phyloP scores from a whole-genome alignment of 164 flowering plant species.

The Magnolia kwangsiensis region DNA sequence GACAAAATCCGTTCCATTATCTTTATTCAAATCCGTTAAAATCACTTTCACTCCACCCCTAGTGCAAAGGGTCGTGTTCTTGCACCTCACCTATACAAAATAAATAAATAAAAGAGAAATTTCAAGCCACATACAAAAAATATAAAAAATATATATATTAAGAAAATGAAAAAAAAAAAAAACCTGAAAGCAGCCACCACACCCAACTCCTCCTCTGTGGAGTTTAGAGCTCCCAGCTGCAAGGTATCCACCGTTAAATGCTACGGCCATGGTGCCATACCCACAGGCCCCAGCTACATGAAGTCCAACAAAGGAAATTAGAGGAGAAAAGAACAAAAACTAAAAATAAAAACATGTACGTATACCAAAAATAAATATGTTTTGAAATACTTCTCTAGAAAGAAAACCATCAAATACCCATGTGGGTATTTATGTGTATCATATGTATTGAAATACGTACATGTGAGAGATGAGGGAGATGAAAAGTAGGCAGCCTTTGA shows the following conservation, averaged over 20 bases:
- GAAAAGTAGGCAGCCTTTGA: constrained; percentile 61
- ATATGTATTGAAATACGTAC: constrained; percentile 29
- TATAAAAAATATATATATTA: not conserved
- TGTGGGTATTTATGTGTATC: not conserved
- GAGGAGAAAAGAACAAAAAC: not conserved
- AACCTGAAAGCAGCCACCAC: constrained; percentile 90
- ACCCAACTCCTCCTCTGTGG: constrained; percentile 78
- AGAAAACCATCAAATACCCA: not conserved
- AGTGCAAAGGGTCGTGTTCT: constrained; percentile 46
- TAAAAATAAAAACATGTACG: not conserved
- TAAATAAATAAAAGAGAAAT: not conserved
- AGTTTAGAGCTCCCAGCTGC: constrained; percentile 70
- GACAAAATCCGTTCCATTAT: constrained; percentile 64
- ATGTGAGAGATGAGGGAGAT: constrained; percentile 43
- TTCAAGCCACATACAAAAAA: not conserved
- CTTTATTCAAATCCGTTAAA: constrained; percentile 60
- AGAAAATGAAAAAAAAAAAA: not conserved
- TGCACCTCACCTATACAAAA: constrained; percentile 70
- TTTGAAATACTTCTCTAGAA: constrained; percentile 24
- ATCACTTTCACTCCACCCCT: constrained; percentile 50
- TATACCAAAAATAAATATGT: too few relatives aligned
- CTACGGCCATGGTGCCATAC: constrained; percentile 69
- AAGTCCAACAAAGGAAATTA: not conserved
- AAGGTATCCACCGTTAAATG: constrained; percentile 49
- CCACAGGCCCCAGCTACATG: constrained; percentile 87